Percentiles rank a stretch among this genome's conserved stretches.
Evolutionary conservation across 2,329 filamentous ascomycete species (phyloP).

Genomic region (Cercospora zeina): DNA sequence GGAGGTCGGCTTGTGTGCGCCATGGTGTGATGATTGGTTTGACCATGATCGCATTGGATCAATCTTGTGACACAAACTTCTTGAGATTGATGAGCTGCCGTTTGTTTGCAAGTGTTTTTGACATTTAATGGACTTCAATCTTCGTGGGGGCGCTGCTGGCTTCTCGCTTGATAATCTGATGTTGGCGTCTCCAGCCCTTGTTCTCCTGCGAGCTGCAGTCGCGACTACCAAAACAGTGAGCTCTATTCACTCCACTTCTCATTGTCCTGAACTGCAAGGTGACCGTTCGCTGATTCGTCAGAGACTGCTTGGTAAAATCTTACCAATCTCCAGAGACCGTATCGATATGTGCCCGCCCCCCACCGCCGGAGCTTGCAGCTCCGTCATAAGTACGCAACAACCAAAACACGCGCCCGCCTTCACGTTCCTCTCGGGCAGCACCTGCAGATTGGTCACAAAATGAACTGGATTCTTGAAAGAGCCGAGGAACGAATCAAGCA

Average conservation of each 20-base stretch:
- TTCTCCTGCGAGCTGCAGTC: neutral
- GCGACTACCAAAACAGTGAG: neutral
- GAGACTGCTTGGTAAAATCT: conserved; percentile 8
- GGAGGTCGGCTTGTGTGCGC: conserved; percentile 65
- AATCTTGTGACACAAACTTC: neutral
- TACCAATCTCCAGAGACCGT: conserved; percentile 5
- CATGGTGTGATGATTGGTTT: conserved; percentile 74
- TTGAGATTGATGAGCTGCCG: neutral
- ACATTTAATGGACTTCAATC: neutral
- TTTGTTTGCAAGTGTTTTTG: neutral
- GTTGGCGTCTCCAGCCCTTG: neutral
- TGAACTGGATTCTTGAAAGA: conserved; percentile 10
- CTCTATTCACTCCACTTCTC: neutral
- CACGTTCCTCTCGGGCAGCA: neutral
- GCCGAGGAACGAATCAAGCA: conserved; percentile 3
- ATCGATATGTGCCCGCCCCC: conserved; percentile 17
- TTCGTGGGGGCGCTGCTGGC: neutral
- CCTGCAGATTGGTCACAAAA: neutral
- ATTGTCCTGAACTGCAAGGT: neutral
- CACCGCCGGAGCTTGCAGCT: neutral
- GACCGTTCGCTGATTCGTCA: neutral
- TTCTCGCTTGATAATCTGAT: neutral
- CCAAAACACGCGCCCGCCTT: conserved; percentile 2
- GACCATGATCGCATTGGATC: conserved; percentile 53
- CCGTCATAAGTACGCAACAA: conserved; percentile 16